A percentile compares a stretch with the other conserved stretches of the same genome.
Conservation (phyloP, 208 protist species). For the Leishmania gerbilli region DNA sequence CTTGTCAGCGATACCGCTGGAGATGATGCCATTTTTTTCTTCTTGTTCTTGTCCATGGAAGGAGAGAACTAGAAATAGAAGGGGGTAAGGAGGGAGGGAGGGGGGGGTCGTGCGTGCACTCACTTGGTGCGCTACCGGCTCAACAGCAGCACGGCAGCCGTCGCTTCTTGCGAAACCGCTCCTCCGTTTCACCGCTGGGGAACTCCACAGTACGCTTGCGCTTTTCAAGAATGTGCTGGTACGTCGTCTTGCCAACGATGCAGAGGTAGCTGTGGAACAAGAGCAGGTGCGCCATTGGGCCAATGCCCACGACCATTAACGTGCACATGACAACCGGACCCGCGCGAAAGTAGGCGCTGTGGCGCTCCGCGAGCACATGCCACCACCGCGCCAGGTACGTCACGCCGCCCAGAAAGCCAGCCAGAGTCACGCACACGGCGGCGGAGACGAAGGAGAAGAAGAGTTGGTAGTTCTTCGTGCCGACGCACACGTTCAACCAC, state of each 20-base stretch:
- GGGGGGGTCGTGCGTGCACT: background rate
- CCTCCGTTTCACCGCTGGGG: background rate
- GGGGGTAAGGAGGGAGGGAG: background rate
- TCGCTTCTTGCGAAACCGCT: background rate
- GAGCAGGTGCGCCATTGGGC: conserved; percentile 67
- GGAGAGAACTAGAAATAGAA: background rate
- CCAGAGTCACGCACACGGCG: conserved; percentile 30
- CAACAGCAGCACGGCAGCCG: background rate
- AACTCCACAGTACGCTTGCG: conserved; percentile 27
- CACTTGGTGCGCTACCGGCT: background rate
- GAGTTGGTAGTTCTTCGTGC: conserved; percentile 73
- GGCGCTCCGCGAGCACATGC: conserved; percentile 32
- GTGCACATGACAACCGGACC: conserved; percentile 53
- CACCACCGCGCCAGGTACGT: conserved; percentile 67
- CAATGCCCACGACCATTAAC: conserved; percentile 39
- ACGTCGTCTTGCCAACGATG: conserved; percentile 58
- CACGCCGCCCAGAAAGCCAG: conserved; percentile 38
- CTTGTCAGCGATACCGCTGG: background rate
- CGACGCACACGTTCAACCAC: conserved; percentile 93
- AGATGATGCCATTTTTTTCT: background rate
- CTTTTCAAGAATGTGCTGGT: conserved; percentile 65
- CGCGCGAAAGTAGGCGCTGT: conserved; percentile 69
- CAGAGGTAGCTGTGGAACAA: conserved; percentile 73
- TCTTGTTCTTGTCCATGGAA: background rate
- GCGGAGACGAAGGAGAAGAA: conserved; percentile 71